Base-by-base conservation (phyloP, 2,329 filamentous ascomycete genomes). In the Daldinia sp. region DNA sequence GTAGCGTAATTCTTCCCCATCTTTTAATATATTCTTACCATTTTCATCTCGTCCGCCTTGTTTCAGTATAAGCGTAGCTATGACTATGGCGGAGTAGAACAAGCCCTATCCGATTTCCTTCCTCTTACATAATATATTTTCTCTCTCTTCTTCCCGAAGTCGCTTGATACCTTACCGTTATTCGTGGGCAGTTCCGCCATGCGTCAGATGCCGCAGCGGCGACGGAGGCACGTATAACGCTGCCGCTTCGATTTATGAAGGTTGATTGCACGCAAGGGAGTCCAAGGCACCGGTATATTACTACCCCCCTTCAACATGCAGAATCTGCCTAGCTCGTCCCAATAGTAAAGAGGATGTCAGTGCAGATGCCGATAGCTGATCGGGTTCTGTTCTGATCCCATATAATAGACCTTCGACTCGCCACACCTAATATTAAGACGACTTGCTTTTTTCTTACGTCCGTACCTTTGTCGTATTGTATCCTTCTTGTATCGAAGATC, bases 361-460 rank as follows among this genome's bases (percentile, higher is more conserved):
- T 64, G 23, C 60, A 62, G 65, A 63, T 42, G 60, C 60, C 63
- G 67, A 56, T 30, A 37, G 46, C 63, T 70, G 63, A 57, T 66
- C 63, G 44, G 65, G 48, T 68, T 63, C 58, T 71, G 60, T 62
- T 69, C 65, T 61, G 56, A 66, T 66, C 37, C 51, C 60, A 64
- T 72, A 74, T 69, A 72, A 72, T 72, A 73, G 61, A 71, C 56
- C 64, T 53, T 56, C 18, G 67, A 35, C 63, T 73, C 71, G 67
- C 74, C 71, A 69, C 72, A 72, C 63, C 66, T 68, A 66, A 64
- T 54, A 66, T 23, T 23, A 23, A 23, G 59, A 68, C 66, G 56
- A 70, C 42, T 63, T 57, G 26, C 51, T 74, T 75, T 75, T 53
- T 28, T 57, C 73, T 76, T 75, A 76, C 74, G 74, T 69, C 70